Evolutionary conservation across 805 yeast genomes (phyloP), one percentile per base, ranked within the genome.

Genomic region (Metschnikowia arizonensis): DNA sequence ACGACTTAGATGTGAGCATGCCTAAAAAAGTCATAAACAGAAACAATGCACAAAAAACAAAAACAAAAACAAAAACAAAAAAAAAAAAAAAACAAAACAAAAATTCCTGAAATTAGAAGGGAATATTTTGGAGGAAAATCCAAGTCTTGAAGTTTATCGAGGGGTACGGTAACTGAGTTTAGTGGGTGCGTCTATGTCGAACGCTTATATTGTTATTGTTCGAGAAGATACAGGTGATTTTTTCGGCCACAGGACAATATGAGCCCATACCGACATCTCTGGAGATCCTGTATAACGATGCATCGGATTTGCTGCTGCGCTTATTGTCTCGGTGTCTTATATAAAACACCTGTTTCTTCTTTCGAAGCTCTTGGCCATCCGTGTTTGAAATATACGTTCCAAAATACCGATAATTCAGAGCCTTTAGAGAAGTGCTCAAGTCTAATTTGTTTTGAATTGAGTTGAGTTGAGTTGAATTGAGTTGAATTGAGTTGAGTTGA

Each of bases 201-300:
- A 36, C 17, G 32, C 17, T 25, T 26, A 36, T 26, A 17, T 24
- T 17, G 31, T 17, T 31, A 36, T 36, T 36, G 40, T 36, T 36
- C 40, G 7, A 12, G 17, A 12, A 23, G 30, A 17, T 31, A 26
- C 33, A 37, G 33, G 33, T 19, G 32, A 29, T 37, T 28, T 37
- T 26, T n/a, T 37, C 40, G 33, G 33, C 40, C 40, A 36, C 33
- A 37, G 33, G 19, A 37, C 40, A 37, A 37, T 37, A 29, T 29
- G 31, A 26, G 33, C 40, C 12, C 31, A 15, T 26, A n/a, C 17
- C 40, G 28, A 19, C 24, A n/a, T 18, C 23, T 29, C 33, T 28
- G 7, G 40, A n/a, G 25, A 10, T 37, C 33, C 31, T 37, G 24
- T 19, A 19, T 37, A 23, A 18, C 34, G 34, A 11, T 32, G 23